Base-by-base conservation (phyloP, 2,329 filamentous ascomycete genomes). In the Colletotrichum sp. region DNA sequence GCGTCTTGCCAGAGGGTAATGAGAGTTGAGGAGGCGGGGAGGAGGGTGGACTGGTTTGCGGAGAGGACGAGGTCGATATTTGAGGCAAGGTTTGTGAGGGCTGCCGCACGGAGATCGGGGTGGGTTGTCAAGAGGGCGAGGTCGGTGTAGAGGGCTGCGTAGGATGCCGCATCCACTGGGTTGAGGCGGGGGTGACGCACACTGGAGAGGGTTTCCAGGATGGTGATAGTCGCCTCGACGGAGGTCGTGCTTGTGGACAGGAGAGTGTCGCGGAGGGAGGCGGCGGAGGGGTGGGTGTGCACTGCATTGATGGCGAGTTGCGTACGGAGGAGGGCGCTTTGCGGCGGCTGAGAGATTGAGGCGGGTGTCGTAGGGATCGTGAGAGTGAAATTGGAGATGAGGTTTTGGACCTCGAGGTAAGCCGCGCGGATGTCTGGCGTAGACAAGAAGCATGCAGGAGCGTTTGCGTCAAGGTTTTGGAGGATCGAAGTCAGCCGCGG, bases 371-470 rank as follows among this genome's bases (percentile, higher is more conserved):
- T 26, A 18, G 69, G 73, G 52, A 52, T 21, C 18, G 66, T 66
- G 76, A 72, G 43, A 68, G 79, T 66, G 28, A 85, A 79, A 32
- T 79, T 80, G 76, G 84, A 83, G 6, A 87, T 81, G 14, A 86
- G 79, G 76, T 89, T 90, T 26, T 86, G 79, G 1, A 88, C 84
- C 76, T 90, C 87, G 3, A 90, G 80, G 60, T 88, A 88, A 0
- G 87, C 85, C 0, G 88, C 86, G 10, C 84, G 80, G 8, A 89
- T 81, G 36, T 90, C 87, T 0, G 87, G 84, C 39, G 82, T 83
- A 6, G 48, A 48, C 30, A 76, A 69, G 52, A 82, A 72, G 8
- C 30, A 67, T 3, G 32, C 64, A 8, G 66, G 61, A 14, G 57
- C 32, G 26, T 71, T 48, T 6, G 72, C 24, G 13, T 67, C 64